These are phyloP conservation scores for Cyberlindnera mycetangii DNA, from an alignment of 805 yeast species.

Conservation along the genomic window DNA sequence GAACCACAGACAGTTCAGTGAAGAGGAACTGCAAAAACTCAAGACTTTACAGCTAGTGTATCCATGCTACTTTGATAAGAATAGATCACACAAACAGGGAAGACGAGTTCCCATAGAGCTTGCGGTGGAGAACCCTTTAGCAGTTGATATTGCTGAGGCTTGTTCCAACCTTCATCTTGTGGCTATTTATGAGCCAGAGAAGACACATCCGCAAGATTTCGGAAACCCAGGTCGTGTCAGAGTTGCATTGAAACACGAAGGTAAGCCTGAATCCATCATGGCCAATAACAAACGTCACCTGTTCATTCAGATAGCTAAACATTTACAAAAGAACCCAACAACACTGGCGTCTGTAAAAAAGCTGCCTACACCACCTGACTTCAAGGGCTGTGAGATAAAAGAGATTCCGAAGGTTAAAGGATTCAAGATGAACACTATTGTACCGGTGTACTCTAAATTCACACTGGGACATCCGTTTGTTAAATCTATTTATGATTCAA, in stretches of 20 bases:
- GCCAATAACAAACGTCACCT: conserved; percentile 62
- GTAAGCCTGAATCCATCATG: conserved; percentile 34
- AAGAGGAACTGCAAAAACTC: conserved; percentile 61
- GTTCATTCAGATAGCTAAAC: conserved; percentile 56
- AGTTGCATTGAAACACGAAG: conserved; percentile 57
- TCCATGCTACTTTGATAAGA: conserved; percentile 88
- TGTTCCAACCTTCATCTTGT: conserved; percentile 34
- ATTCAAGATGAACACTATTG: conserved; percentile 78
- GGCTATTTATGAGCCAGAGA: conserved; percentile 68
- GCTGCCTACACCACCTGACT: conserved; percentile 65
- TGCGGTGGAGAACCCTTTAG: conserved; percentile 87
- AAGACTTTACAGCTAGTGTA: conserved; percentile 72
- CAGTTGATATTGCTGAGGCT: conserved; percentile 79
- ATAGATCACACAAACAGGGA: conserved; percentile 74
- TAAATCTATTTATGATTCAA: conserved; percentile 58
- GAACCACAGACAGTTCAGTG: conserved; percentile 35
- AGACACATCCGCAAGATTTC: conserved; percentile 93
- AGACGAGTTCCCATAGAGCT: conserved; percentile 67
- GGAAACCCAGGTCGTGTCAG: conserved; percentile 97
- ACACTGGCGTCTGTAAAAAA: conserved; percentile 59
- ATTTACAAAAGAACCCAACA: conserved; percentile 66
- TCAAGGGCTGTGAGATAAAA: conserved; percentile 50
- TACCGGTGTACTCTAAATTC: conserved; percentile 82
- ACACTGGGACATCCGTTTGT: conserved; percentile 84
- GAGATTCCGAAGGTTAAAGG: conserved; percentile 80